phyloP scores from a whole-genome alignment of 2,329 filamentous ascomycete genomes.

The Didymella exigua region DNA sequence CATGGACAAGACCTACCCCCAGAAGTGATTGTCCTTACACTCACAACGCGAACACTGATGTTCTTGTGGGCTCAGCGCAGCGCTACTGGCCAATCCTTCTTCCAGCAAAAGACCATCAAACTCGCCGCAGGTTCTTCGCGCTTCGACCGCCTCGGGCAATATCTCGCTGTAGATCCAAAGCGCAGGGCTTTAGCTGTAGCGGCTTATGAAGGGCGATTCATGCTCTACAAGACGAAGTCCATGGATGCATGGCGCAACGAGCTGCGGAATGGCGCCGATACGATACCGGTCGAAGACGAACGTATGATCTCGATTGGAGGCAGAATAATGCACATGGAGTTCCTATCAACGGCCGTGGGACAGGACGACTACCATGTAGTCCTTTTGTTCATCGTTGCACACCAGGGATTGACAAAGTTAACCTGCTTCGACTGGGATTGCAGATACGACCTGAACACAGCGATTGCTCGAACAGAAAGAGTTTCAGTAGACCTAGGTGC shows the following conservation, averaged over 20 bases:
- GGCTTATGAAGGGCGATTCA: conserved; percentile 71
- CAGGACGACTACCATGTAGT: conserved; percentile 72
- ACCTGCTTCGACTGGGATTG: conserved; percentile 60
- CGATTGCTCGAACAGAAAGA: conserved; percentile 32
- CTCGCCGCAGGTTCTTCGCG: conserved; percentile 62
- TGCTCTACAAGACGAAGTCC: conserved; percentile 71
- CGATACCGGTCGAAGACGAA: conserved; percentile 64
- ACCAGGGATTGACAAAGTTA: conserved; percentile 53
- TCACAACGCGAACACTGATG: conserved; percentile 74
- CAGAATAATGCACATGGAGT: conserved; percentile 87
- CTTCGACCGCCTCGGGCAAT: conserved; percentile 63
- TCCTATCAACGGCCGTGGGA: conserved; percentile 74
- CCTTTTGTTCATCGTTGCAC: conserved; percentile 67
- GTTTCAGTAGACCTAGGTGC: conserved; percentile 35
- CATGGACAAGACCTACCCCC: conserved; percentile 59
- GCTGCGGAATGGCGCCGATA: conserved; percentile 51
- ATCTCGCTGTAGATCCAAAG: conserved; percentile 79
- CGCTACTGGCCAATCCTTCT: conserved; percentile 58
- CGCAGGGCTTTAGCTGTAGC: conserved; percentile 69
- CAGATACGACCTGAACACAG: conserved; percentile 49
- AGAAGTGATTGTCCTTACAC: conserved; percentile 78
- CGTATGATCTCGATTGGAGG: conserved; percentile 55
- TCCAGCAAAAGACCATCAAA: conserved; percentile 65
- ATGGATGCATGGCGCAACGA: conserved; percentile 58
- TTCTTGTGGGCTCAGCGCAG: conserved; percentile 71